phyloP scores from a whole-genome alignment of 2,329 filamentous ascomycete species.

The Pseudopyricularia javanii region DNA sequence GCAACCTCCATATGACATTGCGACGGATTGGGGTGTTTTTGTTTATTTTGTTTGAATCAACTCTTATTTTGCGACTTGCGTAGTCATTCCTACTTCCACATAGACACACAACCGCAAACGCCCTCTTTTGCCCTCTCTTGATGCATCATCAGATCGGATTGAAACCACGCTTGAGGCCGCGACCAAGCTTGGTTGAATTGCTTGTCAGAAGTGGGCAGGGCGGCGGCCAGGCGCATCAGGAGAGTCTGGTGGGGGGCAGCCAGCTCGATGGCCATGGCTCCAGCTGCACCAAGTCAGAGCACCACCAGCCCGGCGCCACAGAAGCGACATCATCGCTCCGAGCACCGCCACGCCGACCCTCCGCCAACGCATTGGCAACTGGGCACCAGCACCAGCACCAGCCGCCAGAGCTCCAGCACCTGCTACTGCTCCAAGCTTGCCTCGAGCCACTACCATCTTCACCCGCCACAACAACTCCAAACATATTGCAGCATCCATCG shows the following conservation, averaged over 20 bases:
- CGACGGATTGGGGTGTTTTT: too few species aligned
- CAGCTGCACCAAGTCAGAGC: neutral
- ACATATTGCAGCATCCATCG: neutral
- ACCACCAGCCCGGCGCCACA: neutral
- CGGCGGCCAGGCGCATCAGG: neutral
- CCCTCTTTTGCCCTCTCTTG: neutral
- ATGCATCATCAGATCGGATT: conserved; percentile 2
- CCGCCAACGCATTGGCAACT: neutral
- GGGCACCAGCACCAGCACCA: neutral
- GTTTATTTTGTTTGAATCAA: neutral
- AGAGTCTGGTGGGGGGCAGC: neutral
- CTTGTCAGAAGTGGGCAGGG: neutral
- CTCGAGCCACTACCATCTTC: conserved; percentile 1
- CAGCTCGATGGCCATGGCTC: neutral
- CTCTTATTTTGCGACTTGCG: neutral
- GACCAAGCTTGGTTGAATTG: conserved; percentile 1
- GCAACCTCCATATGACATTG: too few species aligned
- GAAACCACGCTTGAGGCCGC: neutral
- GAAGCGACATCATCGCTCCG: conserved; percentile 1
- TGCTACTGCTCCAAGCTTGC: conserved; percentile 1
- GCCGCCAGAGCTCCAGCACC: neutral
- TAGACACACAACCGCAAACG: neutral
- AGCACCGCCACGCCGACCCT: conserved; percentile 1
- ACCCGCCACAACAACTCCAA: neutral
- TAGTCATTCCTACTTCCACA: neutral